Evolutionary conservation across 2,329 filamentous ascomycete species (phyloP).

Genomic region (Cercospora sp.): DNA sequence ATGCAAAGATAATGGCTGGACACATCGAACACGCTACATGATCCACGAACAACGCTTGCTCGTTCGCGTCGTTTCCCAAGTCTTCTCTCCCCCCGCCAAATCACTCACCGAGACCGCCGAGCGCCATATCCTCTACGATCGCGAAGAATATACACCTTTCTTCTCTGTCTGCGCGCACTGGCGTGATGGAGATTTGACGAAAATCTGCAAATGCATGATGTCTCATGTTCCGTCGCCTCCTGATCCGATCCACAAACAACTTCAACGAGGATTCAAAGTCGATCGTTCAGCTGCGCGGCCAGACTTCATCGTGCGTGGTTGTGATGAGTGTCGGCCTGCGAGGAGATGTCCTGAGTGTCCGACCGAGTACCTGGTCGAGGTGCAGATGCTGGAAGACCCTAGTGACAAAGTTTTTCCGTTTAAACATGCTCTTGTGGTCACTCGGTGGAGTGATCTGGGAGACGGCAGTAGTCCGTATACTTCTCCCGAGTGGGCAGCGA

Average conservation of each 20-base stretch:
- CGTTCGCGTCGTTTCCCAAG: slow-evolving; percentile 58
- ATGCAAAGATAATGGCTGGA: slow-evolving; percentile 53
- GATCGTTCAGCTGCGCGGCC: slow-evolving; percentile 38
- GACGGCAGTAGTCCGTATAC: slow-evolving; percentile 52
- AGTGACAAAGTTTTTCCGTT: slow-evolving; percentile 50
- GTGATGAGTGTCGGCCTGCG: slow-evolving; percentile 58
- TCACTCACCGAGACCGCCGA: slow-evolving; percentile 53
- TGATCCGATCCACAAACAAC: slow-evolving; percentile 46
- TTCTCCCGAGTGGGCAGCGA: slow-evolving; percentile 57
- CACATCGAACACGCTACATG: slow-evolving; percentile 56
- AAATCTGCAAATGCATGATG: slow-evolving; percentile 61
- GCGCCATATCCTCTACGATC: slow-evolving; percentile 59
- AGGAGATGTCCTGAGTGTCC: slow-evolving; percentile 62
- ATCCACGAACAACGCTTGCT: slow-evolving; percentile 55
- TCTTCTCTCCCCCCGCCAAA: slow-evolving; percentile 51
- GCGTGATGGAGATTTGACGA: slow-evolving; percentile 61
- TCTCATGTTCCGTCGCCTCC: slow-evolving; percentile 55
- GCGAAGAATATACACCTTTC: slow-evolving; percentile 62
- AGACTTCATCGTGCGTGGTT: slow-evolving; percentile 53
- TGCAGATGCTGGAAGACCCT: slow-evolving; percentile 59
- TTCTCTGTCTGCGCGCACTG: slow-evolving; percentile 65
- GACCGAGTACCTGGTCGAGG: slow-evolving; percentile 62
- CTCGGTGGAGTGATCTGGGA: slow-evolving; percentile 62
- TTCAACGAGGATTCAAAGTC: slow-evolving; percentile 43
- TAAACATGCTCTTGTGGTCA: slow-evolving; percentile 61